A percentile compares a stretch with the other conserved stretches of the same genome.
Conservation (phyloP, 176 grass and related monocot genomes). For the Tillandsia leiboldiana region DNA sequence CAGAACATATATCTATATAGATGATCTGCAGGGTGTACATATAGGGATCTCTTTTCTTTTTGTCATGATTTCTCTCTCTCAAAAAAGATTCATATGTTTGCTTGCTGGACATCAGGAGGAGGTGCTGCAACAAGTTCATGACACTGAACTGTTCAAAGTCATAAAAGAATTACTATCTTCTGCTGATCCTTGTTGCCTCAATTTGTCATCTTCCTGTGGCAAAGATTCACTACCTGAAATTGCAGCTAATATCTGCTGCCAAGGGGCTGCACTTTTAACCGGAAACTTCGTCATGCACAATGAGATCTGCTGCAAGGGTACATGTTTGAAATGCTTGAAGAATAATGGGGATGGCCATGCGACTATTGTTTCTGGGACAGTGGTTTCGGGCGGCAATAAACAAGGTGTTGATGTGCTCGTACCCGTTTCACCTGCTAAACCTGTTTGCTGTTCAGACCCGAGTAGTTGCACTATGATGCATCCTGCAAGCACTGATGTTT, state of each 20-base stretch:
- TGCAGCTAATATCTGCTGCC: conserved; percentile 55
- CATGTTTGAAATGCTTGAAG: conserved; percentile 36
- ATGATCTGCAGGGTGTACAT: no score
- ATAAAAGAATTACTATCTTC: conserved; percentile 38
- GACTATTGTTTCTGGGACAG: conserved; percentile 18
- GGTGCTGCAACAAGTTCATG: conserved; percentile 55
- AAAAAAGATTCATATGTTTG: background rate
- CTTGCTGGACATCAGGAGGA: conserved; percentile 36
- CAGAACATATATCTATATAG: no score
- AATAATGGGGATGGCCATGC: conserved; percentile 33
- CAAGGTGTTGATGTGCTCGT: conserved; percentile 39
- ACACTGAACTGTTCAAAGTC: conserved; percentile 44
- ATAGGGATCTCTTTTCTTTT: background rate
- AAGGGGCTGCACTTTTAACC: conserved; percentile 52
- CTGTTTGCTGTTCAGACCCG: conserved; percentile 17
- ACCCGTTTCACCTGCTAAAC: conserved; percentile 30
- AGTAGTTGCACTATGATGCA: conserved; percentile 26
- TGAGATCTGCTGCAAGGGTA: conserved; percentile 54
- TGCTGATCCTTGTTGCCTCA: conserved; percentile 13
- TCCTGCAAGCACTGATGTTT: conserved; percentile 39
- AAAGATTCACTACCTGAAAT: conserved; percentile 27
- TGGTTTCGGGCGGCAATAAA: conserved; percentile 15
- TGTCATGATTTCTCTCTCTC: background rate
- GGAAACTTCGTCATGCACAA: conserved; percentile 24
- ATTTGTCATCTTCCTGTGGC: conserved; percentile 19